phyloP scores from a whole-genome alignment of 177 flowering plant species.

The Telopea speciosissima region DNA sequence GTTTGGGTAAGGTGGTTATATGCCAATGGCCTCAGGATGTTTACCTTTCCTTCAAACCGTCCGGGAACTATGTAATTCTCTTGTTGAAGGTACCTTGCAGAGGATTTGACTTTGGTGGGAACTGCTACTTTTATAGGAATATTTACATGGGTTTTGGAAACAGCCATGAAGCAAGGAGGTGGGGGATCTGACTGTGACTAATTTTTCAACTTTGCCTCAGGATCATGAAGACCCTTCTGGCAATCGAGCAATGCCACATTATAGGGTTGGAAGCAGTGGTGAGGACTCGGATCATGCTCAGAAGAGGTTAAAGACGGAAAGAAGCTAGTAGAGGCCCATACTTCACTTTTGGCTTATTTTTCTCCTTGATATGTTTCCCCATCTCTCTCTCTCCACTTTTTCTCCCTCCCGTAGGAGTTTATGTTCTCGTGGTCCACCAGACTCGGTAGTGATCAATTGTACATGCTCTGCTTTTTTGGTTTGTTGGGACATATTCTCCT shows the following conservation, averaged over 20 bases:
- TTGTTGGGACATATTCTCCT: constrained; percentile 25
- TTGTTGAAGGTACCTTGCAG: not conserved
- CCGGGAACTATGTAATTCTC: too few species aligned
- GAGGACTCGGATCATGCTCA: constrained; percentile 46
- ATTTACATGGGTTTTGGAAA: not conserved
- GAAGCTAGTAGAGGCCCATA: constrained; percentile 20
- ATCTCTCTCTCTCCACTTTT: not conserved
- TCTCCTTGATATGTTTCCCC: not conserved
- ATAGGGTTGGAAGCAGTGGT: constrained; percentile 31
- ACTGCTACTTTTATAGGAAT: not conserved
- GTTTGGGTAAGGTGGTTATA: too few species aligned
- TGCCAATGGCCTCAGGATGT: too few species aligned
- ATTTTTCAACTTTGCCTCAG: constrained; percentile 17
- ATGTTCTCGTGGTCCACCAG: constrained; percentile 18
- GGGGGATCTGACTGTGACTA: not conserved
- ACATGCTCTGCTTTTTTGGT: constrained; percentile 25
- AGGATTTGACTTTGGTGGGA: not conserved
- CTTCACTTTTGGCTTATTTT: constrained; percentile 12
- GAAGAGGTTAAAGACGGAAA: constrained; percentile 53
- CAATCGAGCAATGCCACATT: constrained; percentile 33
- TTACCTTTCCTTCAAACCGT: too few species aligned
- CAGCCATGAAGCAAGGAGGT: not conserved
- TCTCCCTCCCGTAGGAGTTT: not conserved
- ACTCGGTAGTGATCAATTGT: constrained; percentile 22
- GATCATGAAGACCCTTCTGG: constrained; percentile 34